Evolutionary conservation across 164 flowering plant species (phyloP).

Genomic region (Cinnamomum micranthum): DNA sequence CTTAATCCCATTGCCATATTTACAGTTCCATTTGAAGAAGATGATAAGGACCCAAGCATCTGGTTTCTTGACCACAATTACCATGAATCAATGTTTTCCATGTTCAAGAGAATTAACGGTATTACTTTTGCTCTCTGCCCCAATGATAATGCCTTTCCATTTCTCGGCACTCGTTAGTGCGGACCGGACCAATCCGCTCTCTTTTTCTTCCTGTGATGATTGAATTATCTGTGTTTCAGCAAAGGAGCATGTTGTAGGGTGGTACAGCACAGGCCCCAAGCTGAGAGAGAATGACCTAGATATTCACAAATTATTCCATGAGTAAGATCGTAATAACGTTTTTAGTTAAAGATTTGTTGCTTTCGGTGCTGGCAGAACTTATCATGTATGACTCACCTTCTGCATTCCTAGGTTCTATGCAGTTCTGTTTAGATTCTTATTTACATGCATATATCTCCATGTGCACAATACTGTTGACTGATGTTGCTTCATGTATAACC

Average conservation of each 20-base stretch:
- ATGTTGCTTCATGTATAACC: background rate
- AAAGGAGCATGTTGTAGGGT: conserved; percentile 99
- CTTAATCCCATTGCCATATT: background rate
- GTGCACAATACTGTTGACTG: background rate
- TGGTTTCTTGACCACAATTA: conserved; percentile 99
- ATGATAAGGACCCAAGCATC: conserved; percentile 87
- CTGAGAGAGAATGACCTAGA: conserved; percentile 88
- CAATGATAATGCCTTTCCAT: background rate
- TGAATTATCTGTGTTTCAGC: conserved; percentile 48
- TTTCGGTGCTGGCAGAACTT: background rate
- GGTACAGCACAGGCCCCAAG: conserved; percentile 99
- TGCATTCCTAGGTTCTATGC: background rate
- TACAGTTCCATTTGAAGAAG: conserved; percentile 99
- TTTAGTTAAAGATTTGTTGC: background rate
- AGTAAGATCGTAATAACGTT: conserved; percentile 43
- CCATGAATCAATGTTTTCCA: conserved; percentile 96
- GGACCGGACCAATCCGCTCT: background rate
- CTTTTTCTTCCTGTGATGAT: background rate
- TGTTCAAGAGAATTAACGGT: conserved; percentile 99
- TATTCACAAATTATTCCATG: conserved; percentile 69
- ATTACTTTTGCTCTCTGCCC: background rate
- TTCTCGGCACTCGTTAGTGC: background rate
- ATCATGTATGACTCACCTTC: background rate
- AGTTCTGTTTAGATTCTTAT: too few species aligned
- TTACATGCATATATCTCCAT: background rate